Evolutionary conservation across 106 monocot species (phyloP).

Genomic region (Vanilla planifolia): DNA sequence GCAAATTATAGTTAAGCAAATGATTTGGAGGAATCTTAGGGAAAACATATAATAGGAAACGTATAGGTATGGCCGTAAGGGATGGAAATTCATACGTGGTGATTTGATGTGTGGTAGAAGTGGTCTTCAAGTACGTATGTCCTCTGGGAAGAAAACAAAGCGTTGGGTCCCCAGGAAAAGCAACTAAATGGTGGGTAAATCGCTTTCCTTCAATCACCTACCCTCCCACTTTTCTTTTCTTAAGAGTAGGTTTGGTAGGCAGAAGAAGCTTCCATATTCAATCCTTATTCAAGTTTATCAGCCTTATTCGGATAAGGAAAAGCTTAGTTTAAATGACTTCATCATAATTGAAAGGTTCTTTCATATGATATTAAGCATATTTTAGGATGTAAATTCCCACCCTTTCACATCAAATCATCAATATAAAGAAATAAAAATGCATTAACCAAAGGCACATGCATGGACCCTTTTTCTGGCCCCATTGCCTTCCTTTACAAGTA

Average conservation of each 20-base stretch:
- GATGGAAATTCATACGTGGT: not conserved
- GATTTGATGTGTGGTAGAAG: not conserved
- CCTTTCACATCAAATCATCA: not conserved
- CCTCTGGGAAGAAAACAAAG: not conserved
- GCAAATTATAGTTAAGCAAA: no score
- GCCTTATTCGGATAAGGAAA: not conserved
- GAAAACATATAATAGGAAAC: no score
- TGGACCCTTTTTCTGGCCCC: not conserved
- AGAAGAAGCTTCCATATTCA: conserved; percentile 9
- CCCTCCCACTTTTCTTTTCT: not conserved
- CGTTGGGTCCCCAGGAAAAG: not conserved
- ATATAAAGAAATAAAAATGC: not conserved
- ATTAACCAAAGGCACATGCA: conserved; percentile 1
- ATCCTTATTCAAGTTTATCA: not conserved
- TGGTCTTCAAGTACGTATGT: not conserved
- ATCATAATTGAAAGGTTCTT: not conserved
- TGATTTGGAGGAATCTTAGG: no score
- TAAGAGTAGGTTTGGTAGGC: conserved; percentile 7
- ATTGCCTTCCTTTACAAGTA: not conserved
- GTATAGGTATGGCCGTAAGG: no score
- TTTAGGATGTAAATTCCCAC: not conserved
- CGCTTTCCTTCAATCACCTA: conserved; percentile 1
- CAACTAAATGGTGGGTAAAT: not conserved
- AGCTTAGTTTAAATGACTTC: not conserved
- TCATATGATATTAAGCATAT: not conserved